Evolutionary conservation across 2,329 filamentous ascomycete species (phyloP), one percentile per base, ranked within the genome.

Genomic region (Stagonosporopsis cucurbitacearum): DNA sequence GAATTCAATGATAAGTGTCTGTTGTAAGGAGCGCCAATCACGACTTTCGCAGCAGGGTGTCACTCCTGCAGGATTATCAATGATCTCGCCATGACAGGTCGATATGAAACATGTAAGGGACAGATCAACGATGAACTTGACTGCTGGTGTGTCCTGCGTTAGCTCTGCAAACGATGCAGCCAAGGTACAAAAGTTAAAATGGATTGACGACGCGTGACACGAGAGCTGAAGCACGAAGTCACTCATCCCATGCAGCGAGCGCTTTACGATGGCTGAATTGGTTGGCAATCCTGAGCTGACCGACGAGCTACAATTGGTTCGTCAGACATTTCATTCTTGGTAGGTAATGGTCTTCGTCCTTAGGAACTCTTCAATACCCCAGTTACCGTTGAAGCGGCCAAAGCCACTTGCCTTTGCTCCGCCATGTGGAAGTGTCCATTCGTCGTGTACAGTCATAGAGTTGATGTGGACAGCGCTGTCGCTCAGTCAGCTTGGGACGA

Each of bases 391-490:
- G 65, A 81, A 81, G 2, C 79, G 63, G 4, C 80, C 80, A 68
- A 76, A 83, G 0, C 81, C 81, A 54, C 78, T 80, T 58, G 75
- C 75, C 70, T 82, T 82, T 1, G 75, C 74, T 17, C 81, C 81
- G 13, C 81, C 81, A 61, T 82, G 80, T 8, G 81, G 80, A 37
- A 82, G 65, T 6, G 64, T 67, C 8, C 73, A 65, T 63, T 83
- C 81, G 50, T 83, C 81, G 59, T 82, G 81, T 9, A 82, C 75
- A 17, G 72, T 80, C 80, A 81, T 82, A 7, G 72, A 69, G 60
- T 82, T 83, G 66, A 83, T 81, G 60, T 83, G 81, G 3, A 82
- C 73, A 4, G 81, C 81, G 19, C 72, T 76, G 50, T 42, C 9
- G 12, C 20, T 17, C 6, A 23, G 15, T 58, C 25, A 59, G 48